Conservation (phyloP, 1,284 basidiomycete genomes). For the Testicularia cyperi region DNA sequence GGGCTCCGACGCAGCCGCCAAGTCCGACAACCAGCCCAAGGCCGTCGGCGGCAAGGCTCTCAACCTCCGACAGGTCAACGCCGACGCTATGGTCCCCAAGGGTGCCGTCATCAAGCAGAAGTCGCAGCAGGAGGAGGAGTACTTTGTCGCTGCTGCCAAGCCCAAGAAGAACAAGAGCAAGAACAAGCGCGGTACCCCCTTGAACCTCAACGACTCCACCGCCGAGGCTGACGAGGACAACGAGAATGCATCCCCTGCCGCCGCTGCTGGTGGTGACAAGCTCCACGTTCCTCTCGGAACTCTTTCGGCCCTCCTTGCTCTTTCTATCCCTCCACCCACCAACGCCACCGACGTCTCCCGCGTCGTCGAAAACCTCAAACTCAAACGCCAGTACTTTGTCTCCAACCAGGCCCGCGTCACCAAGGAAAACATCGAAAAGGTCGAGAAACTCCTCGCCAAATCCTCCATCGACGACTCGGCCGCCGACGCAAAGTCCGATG, state of each 20-base stretch:
- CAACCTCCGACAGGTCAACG: constrained; percentile 81
- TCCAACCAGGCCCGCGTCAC: constrained; percentile 66
- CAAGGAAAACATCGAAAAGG: constrained; percentile 59
- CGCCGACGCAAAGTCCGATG: no score
- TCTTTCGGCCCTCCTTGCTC: constrained; percentile 78
- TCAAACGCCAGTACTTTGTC: constrained; percentile 92
- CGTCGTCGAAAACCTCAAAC: constrained; percentile 84
- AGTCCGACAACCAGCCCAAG: constrained; percentile 41
- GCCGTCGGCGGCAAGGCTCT: constrained; percentile 69
- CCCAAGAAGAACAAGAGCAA: constrained; percentile 68
- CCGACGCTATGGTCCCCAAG: constrained; percentile 65
- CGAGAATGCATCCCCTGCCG: constrained; percentile 9
- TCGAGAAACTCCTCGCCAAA: constrained; percentile 51
- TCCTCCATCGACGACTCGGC: constrained; percentile 15
- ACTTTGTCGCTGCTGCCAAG: constrained; percentile 72
- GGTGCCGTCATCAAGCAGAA: constrained; percentile 76
- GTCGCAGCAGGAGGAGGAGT: constrained; percentile 71
- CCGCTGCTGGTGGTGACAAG: constrained; percentile 55
- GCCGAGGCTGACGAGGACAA: constrained; percentile 22
- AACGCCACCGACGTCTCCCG: constrained; percentile 76
- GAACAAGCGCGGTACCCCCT: constrained; percentile 37
- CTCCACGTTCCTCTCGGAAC: constrained; percentile 83
- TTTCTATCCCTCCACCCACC: constrained; percentile 87
- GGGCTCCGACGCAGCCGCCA: constrained; percentile 22
- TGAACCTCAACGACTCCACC: constrained; percentile 19